Conservation (phyloP, 345 rosid species). For the Toxicodendron radicans region DNA sequence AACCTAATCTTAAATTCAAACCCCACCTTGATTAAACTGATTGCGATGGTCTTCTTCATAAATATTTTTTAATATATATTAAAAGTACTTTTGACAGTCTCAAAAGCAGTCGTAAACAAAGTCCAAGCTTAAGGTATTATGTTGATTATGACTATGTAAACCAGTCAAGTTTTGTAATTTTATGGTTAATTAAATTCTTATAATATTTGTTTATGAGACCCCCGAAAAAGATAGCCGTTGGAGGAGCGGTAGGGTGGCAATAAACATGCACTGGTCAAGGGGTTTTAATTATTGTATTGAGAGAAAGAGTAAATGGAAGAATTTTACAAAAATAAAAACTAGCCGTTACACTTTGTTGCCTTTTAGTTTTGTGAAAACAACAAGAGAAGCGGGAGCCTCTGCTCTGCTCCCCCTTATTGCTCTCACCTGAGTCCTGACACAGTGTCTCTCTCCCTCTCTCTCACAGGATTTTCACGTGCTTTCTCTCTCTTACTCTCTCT, state of each 20-base stretch:
- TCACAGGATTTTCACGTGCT: constrained; percentile 50
- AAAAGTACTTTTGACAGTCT: no score
- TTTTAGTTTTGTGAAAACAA: neutral
- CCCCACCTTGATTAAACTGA: no score
- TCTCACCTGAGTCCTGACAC: constrained; percentile 30
- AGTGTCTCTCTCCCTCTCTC: constrained; percentile 34
- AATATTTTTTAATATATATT: no score
- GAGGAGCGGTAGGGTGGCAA: constrained; percentile 14
- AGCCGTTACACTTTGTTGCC: constrained; percentile 46
- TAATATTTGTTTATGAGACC: neutral
- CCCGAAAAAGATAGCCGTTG: constrained; percentile 34
- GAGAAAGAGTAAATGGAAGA: neutral
- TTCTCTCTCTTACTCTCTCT: constrained; percentile 27
- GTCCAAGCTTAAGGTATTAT: no score
- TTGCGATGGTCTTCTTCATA: no score
- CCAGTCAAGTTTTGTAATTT: neutral
- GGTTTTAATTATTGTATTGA: neutral
- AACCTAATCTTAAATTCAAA: no score
- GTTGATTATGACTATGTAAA: neutral
- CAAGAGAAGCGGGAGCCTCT: constrained; percentile 15
- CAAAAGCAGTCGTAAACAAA: no score
- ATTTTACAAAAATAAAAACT: constrained; percentile 32
- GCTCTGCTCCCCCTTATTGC: constrained; percentile 36
- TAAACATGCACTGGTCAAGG: neutral
- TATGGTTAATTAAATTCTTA: neutral